Base-by-base conservation (phyloP, 2,329 filamentous ascomycete species). In the Ophiostoma sp. region DNA sequence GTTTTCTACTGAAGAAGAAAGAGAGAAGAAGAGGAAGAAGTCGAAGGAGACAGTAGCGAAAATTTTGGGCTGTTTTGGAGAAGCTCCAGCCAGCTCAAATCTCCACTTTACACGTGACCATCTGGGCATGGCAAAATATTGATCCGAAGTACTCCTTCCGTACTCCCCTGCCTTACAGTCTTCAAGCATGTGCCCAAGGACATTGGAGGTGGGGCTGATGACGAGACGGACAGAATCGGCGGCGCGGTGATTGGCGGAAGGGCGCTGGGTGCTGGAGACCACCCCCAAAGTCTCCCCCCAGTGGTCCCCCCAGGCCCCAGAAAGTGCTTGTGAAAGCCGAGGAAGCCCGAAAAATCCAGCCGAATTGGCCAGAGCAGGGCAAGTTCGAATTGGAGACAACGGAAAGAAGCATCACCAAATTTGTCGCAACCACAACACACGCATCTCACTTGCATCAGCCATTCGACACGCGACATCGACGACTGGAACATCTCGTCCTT, bases 1-100 rank as follows among this genome's bases (percentile, higher is more conserved):
- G 83, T 85, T 81, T 68, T 36, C 84, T 88, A 87, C 87, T 85
- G 79, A 80, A 80, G 77, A 79, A 81, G 80, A 80, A 75, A 79
- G 77, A 72, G 72, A 77, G 59, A 36, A 77, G 75, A 75, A 61
- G 74, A 71, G 72, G 52, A 75, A 75, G 72, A 72, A 74, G 74
- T 25, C n/a, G 22, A 25, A 52, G 52, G 15, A 1, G 33, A 25
- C 33, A 42, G 63, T 48, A 5, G 9, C 33, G 33, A 28, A 55
- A 63, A 63, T 45, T 68, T 71, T 22, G 33, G 15, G 22, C 9
- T 31, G 33, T 31, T 59, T 31, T 61, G 22, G 33, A 36, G 50
- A 5, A 22, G 19, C 22, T 19, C 5, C 11, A 33, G 57, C 15
- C 31, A 39, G 55, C 28, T 61, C 31, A 3, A 11, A n/a, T 15